Evolutionary conservation across 495 filamentous ascomycete species (phyloP), one percentile per base, ranked within the genome.

Genomic region (Podospora bellae-mahoneyi): DNA sequence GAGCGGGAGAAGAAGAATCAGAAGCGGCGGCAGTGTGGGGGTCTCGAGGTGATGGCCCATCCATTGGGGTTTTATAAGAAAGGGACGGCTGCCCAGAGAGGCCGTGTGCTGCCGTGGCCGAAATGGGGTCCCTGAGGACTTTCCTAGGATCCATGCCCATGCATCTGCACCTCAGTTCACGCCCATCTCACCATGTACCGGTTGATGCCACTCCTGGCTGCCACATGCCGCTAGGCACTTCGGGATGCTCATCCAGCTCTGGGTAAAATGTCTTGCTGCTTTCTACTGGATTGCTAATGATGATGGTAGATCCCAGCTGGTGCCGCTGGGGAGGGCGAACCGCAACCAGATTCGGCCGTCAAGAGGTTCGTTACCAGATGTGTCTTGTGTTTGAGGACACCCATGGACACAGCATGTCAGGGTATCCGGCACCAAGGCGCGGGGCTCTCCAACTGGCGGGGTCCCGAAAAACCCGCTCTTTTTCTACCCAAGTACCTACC

Each of bases 1-100:
- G 74, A 66, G 69, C 39, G 72, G 73, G 73, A 69, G 67, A 71
- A 57, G 66, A 65, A 44, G 64, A 65, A 64, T 64, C 58, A 64
- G 63, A 66, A 66, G 72, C 68, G 70, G 68, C 68, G 69, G 73
- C 72, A 72, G 75, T 73, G 75, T 77, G 75, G 75, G 75, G 75
- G 75, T 77, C 73, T 75, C 67, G 28, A 54, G 61, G 30, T 20
- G 20, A 72, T 67, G 64, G 64, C 66, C 34, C 64, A 67, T 72
- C 63, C 59, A 64, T 57, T 66, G 60, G 60, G 66, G 65, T 58
- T 69, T 67, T 68, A 60, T 57, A 70, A 66, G 32, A 63, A 20
- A 58, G n/a, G n/a, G 56, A 65, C 61, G 66, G 71, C 39, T 48
- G 48, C 23, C 23, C 64, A 39, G 18, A 27, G 64, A 64, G 61